These are phyloP conservation scores for Streptanthus diversifolius DNA, from an alignment of 345 rosid species.

Conservation along the genomic window DNA sequence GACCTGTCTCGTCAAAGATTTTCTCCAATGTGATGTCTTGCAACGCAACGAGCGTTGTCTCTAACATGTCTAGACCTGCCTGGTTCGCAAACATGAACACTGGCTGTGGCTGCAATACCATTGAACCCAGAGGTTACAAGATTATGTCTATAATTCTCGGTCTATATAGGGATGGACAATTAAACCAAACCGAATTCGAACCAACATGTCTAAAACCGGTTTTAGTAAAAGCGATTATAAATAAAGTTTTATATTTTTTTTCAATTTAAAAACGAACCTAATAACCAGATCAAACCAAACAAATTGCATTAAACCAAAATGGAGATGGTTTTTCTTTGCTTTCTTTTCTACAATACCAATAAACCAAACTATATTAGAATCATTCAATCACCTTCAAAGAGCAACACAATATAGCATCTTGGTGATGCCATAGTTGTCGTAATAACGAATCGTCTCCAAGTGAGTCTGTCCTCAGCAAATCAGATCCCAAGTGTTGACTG, in stretches of 20 bases:
- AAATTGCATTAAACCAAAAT: background rate
- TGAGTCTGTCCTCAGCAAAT: conserved; percentile 61
- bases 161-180: too few relatives aligned
- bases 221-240: too few relatives aligned
- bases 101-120: conserved; percentile 55
- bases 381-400: conserved; percentile 55
- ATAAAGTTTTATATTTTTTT: too few relatives aligned
- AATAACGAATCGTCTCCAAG: conserved; percentile 48
- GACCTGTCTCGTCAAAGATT: conserved; percentile 81
- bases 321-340: too few relatives aligned
- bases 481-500: conserved; percentile 71
- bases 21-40: conserved; percentile 86
- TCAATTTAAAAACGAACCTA: too few relatives aligned
- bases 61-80: conserved; percentile 94
- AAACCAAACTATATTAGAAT: too few relatives aligned
- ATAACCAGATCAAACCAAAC: too few relatives aligned
- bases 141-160: too few relatives aligned
- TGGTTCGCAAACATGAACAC: conserved; percentile 90
- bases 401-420: conserved; percentile 87
- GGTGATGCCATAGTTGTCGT: conserved; percentile 73
- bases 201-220: too few relatives aligned
- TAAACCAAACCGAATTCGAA: too few relatives aligned
- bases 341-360: too few relatives aligned
- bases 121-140: background rate
- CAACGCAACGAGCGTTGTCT: conserved; percentile 86